Evolutionary conservation across 2,329 filamentous ascomycete genomes (phyloP), one percentile per base, ranked within the genome.

Genomic region (Colletotrichum lini): DNA sequence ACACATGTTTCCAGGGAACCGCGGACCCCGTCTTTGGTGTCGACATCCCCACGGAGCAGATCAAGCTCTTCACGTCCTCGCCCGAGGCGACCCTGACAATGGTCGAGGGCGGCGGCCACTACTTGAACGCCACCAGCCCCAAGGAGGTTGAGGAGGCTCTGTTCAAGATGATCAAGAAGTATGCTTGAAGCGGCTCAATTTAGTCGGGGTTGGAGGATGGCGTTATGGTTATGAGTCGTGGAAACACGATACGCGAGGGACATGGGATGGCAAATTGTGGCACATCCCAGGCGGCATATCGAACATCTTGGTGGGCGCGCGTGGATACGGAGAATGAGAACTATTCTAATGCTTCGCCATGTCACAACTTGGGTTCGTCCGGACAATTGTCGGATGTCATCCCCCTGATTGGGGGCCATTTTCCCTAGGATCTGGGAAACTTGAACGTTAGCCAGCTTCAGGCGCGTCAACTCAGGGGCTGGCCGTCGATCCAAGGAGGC

Each of bases 91-190:
- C 81, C 7, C 72, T 88, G 38, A 80, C 79, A 0, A 77, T 84
- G 58, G 75, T 88, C 1, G 80, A 86, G 53, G 83, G 81, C 0
- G 87, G 83, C 2, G 80, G 81, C 2, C 87, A 89, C 74, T 88
- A 87, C 72, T 75, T 88, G 61, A 87, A 82, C 67, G 84, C 84
- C 0, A 86, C 86, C 3, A 85, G 81, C 74, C 85, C 85, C 15
- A 80, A 81, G 64, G 85, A 87, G 73, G 80, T 83, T 0, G 80
- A 84, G 59, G 79, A 81, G 59, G 83, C 84, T 0, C 76, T 90
- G 65, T 76, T 88, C 44, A 77, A 80, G 73, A 82, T 85, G 80
- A 76, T 84, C 0, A 74, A 74, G 38, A 81, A 79, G 72, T 82
- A 83, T 47, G 68, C 68, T 38, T 71, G 50, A 59, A 54, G 30